Conservation (phyloP, 2,329 filamentous ascomycete species). For the Daldinia sp. region DNA sequence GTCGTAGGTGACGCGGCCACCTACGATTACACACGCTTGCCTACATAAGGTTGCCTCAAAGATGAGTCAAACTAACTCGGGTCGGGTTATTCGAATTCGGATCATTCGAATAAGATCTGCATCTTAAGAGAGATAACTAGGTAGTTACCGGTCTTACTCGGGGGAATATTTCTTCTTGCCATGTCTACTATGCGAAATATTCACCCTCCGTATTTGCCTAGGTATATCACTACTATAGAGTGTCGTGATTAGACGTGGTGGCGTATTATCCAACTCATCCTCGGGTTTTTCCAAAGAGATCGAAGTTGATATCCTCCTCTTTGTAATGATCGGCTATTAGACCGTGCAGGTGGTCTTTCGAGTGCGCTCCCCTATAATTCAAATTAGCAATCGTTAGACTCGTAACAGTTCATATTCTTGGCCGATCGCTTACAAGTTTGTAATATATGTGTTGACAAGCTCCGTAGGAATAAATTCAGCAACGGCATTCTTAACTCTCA, state of each 20-base stretch:
- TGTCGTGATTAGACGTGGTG: conserved; percentile 15
- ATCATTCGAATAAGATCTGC: conserved; percentile 10
- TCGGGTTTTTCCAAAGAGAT: conserved; percentile 53
- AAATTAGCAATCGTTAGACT: conserved; percentile 19
- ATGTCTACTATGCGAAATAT: neutral
- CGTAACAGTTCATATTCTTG: neutral
- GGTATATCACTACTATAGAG: neutral
- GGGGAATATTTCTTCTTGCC: neutral
- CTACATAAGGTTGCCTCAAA: conserved; percentile 18
- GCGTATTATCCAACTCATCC: conserved; percentile 31
- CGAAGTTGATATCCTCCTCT: conserved; percentile 72
- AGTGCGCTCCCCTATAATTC: conserved; percentile 46
- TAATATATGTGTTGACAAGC: conserved; percentile 82
- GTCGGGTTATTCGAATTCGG: conserved; percentile 13
- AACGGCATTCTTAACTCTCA: conserved; percentile 80
- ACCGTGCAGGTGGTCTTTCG: conserved; percentile 73
- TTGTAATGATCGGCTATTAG: conserved; percentile 81
- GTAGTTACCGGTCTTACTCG: neutral
- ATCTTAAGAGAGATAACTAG: neutral
- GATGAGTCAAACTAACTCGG: conserved; percentile 33
- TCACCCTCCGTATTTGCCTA: neutral
- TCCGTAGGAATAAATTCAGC: conserved; percentile 85
- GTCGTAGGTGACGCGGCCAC: conserved; percentile 34
- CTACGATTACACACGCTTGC: conserved; percentile 2
- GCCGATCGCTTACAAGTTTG: conserved; percentile 72